Conservation (phyloP, 306 rosid genomes). For the Prinsepia uniflora region DNA sequence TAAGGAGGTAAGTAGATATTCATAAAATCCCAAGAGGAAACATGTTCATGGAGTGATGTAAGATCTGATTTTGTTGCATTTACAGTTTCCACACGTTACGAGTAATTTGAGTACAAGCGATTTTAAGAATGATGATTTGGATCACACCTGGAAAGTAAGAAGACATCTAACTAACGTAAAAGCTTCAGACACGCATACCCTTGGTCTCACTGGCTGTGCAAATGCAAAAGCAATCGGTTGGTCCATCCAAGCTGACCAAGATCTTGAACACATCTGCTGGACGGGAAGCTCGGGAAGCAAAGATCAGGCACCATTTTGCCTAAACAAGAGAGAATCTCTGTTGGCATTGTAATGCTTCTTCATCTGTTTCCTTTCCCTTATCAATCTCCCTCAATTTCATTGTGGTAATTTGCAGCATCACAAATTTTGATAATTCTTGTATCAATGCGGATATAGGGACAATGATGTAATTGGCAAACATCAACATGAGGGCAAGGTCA, state of each 20-base stretch:
- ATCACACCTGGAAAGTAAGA: conserved; percentile 27
- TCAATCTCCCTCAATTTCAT: conserved; percentile 13
- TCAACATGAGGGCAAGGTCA: conserved; percentile 57
- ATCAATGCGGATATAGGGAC: conserved; percentile 39
- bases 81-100: conserved; percentile 58
- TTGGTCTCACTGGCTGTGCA: conserved; percentile 59
- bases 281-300: conserved; percentile 34
- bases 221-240: conserved; percentile 68
- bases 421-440: conserved; percentile 12
- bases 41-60: conserved; percentile 3
- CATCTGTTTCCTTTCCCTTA: conserved; percentile 19
- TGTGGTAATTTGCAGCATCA: conserved; percentile 1
- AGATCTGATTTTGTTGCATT: conserved; percentile 24
- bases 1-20: conserved; percentile 59
- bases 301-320: conserved; percentile 52
- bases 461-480: conserved; percentile 35
- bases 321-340: conserved; percentile 56
- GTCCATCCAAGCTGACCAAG: conserved; percentile 50
- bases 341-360: conserved; percentile 47
- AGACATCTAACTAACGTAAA: conserved; percentile 30
- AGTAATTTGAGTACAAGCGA: conserved; percentile 25
- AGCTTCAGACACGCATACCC: conserved; percentile 30
- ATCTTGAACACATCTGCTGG: conserved; percentile 72
- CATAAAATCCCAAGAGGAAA: conserved; percentile 8
- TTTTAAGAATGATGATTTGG: conserved; percentile 19